Evolutionary conservation across 2,329 filamentous ascomycete species (phyloP), one percentile per base, ranked within the genome.

Genomic region (Colletotrichum scovillei): DNA sequence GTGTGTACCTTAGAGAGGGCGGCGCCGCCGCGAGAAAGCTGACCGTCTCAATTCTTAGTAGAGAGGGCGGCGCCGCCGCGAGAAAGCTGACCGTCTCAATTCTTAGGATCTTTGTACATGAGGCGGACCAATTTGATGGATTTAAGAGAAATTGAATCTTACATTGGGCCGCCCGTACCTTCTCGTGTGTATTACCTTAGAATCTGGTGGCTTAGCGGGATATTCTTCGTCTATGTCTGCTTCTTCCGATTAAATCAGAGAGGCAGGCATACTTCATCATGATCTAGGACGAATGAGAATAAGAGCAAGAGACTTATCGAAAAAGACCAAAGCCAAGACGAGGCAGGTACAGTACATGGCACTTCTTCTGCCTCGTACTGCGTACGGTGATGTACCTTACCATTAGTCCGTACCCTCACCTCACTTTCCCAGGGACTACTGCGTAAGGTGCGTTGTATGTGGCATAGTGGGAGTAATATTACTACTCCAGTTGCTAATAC

Each of bases 101-200:
- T 59, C 58, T 38, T 16, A 7, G 16, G 19, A 19, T 49, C 16
- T 49, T 19, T 49, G 11, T 57, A 59, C 22, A 28, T 64, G 66
- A 35, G 58, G 32, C 57, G 57, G 32, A 9, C 35, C 46, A 35
- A 35, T 35, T 46, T 26, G 46, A 53, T 57, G 49, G 38, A 42
- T 42, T 42, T 30, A 30, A 57, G 16, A 9, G n/a, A 30, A 57
- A 56, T 57, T 56, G 52, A 66, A 28, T 66, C 55, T 53, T 28
- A 66, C 55, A 60, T 38, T 32, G 57, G 28, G 28, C 38, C 58
- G 69, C 69, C 65, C 65, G 38, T 52, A 26, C 16, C 16, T 38
- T 9, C 49, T 38, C 58, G 16, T 32, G 30, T 32, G 35, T 35
- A 11, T 32, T 22, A 22, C 22, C 22, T 22, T 46, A 24, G 35